Percentiles rank a stretch among this genome's conserved stretches.
phyloP scores from a whole-genome alignment of 2,329 filamentous ascomycete genomes.

The Aspergillus ochraceus region DNA sequence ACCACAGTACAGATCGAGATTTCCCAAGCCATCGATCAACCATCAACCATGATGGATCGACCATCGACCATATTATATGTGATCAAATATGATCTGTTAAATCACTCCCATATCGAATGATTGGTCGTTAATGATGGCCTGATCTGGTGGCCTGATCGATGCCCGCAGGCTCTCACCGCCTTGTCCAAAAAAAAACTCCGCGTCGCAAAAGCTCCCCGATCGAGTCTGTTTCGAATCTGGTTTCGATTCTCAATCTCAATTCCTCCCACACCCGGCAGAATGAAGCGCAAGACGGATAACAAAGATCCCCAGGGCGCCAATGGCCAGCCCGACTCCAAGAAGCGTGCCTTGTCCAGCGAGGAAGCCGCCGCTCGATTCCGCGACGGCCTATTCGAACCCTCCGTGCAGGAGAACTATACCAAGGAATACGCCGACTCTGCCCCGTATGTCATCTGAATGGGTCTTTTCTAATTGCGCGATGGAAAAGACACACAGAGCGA shows the following conservation, averaged over 20 bases:
- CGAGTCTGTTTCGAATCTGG: neutral
- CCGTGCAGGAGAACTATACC: conserved; percentile 44
- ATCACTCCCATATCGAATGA: neutral
- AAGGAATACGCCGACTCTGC: conserved; percentile 42
- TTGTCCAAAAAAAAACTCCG: conserved; percentile 10
- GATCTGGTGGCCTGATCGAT: conserved; percentile 20
- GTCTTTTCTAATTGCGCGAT: neutral
- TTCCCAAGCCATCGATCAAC: no score
- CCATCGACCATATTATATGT: no score
- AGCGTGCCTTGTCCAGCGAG: conserved; percentile 40
- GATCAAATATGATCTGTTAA: no score
- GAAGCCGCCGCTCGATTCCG: conserved; percentile 43
- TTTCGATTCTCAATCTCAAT: neutral
- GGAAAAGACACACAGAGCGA: neutral
- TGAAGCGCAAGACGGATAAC: conserved; percentile 47
- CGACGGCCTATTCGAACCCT: conserved; percentile 43
- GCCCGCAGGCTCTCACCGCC: conserved; percentile 18
- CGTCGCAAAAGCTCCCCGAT: neutral
- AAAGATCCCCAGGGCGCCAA: conserved; percentile 30
- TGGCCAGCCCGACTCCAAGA: conserved; percentile 38
- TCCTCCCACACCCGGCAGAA: conserved; percentile 18
- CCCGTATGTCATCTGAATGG: conserved; percentile 35
- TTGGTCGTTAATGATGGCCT: conserved; percentile 14
- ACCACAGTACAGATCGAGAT: no score
- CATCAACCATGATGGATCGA: no score